Evolutionary conservation across 441 rosid genomes (phyloP).

Genomic region (Aleurites moluccanus): DNA sequence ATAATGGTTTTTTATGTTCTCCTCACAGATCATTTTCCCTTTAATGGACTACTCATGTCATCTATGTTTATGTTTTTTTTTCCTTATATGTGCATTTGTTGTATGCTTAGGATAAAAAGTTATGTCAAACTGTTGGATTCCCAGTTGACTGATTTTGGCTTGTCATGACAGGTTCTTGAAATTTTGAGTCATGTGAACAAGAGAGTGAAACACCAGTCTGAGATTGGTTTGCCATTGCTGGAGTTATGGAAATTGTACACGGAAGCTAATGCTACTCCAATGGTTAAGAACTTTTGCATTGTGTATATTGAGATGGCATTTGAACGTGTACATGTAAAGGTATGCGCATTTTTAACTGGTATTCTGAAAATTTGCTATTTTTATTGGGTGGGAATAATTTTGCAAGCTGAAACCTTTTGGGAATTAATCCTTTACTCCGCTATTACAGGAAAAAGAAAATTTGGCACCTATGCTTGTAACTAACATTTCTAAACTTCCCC

Average conservation of each 20-base stretch:
- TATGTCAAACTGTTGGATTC: neutral
- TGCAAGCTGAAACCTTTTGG: neutral
- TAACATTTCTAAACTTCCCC: slow-evolving; percentile 69
- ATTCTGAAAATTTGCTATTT: slow-evolving; percentile 11
- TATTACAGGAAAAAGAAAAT: slow-evolving; percentile 70
- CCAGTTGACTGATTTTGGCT: neutral
- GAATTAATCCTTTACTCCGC: slow-evolving; percentile 17
- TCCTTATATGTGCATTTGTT: neutral
- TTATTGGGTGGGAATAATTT: neutral
- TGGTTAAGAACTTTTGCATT: slow-evolving; percentile 84
- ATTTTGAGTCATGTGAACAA: slow-evolving; percentile 93
- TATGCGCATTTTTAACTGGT: slow-evolving; percentile 26
- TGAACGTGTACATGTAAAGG: slow-evolving; percentile 69
- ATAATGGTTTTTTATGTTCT: neutral
- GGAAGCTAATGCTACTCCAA: slow-evolving; percentile 55
- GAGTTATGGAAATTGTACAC: slow-evolving; percentile 72
- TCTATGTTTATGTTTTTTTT: neutral
- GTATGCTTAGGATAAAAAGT: neutral
- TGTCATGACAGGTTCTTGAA: slow-evolving; percentile 73
- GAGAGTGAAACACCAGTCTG: slow-evolving; percentile 84
- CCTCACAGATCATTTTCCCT: neutral
- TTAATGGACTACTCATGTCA: neutral
- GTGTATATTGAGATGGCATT: slow-evolving; percentile 97
- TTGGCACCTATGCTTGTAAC: slow-evolving; percentile 64
- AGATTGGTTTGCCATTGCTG: slow-evolving; percentile 73